These are phyloP conservation scores for Paramecium octaurelia DNA, from an alignment of 73 alveolate species.

Conservation along the genomic window DNA sequence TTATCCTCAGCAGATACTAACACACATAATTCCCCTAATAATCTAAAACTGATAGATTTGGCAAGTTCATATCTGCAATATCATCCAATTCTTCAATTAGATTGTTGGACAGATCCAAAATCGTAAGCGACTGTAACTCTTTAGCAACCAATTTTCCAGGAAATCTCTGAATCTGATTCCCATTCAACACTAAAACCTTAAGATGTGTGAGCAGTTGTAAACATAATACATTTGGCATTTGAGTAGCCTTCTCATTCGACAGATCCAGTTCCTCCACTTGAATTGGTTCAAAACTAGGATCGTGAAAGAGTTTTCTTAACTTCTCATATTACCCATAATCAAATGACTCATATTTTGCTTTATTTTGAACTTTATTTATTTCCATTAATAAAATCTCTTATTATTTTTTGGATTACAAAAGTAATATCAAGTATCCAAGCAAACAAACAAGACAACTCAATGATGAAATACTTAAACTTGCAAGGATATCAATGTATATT, in stretches of 20 bases:
- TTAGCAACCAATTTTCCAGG: slow-evolving; percentile 26
- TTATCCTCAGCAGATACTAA: neutral
- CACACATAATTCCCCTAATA: slow-evolving; percentile 42
- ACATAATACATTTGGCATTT: slow-evolving; percentile 44
- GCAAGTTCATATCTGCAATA: slow-evolving; percentile 55
- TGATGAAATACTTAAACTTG: too few species aligned
- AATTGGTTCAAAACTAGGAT: slow-evolving; percentile 55
- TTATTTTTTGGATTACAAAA: neutral
- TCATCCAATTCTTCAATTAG: slow-evolving; percentile 55
- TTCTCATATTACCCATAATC: slow-evolving; percentile 59
- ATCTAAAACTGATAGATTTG: slow-evolving; percentile 36
- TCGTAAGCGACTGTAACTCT: neutral
- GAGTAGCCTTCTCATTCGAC: neutral
- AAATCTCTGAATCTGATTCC: slow-evolving; percentile 47
- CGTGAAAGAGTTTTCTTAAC: slow-evolving; percentile 42
- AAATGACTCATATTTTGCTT: slow-evolving; percentile 43
- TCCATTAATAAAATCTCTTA: neutral
- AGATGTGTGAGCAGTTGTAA: slow-evolving; percentile 28
- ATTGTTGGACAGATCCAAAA: slow-evolving; percentile 44
- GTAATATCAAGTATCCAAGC: neutral
- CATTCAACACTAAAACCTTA: slow-evolving; percentile 24
- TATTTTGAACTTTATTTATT: neutral
- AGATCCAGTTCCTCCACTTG: slow-evolving; percentile 51
- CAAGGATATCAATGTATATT: too few species aligned
- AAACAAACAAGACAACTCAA: neutral